A percentile compares a stretch with the other conserved stretches of the same genome.
Conservation (phyloP, 257 asterid species). For the Nemophila menziesii region DNA sequence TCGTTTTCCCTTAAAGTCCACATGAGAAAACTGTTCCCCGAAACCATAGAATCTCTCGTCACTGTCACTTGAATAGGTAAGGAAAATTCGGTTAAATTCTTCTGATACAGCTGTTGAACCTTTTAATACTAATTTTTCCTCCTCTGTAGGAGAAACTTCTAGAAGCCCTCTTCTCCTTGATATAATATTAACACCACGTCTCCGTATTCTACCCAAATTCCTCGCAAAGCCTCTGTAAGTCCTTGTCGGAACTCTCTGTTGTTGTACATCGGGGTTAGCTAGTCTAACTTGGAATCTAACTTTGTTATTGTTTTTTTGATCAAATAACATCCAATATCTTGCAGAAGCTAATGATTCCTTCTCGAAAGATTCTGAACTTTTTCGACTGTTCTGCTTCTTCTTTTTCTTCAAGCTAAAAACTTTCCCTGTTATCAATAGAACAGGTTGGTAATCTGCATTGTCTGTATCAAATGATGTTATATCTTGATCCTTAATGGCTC, state of each 20-base stretch:
- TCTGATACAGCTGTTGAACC: constrained; percentile 15
- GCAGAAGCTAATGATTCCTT: constrained; percentile 30
- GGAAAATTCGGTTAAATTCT: constrained; percentile 52
- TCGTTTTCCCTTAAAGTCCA: constrained; percentile 74
- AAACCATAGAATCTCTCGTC: constrained; percentile 74
- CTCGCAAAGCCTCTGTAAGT: constrained; percentile 33
- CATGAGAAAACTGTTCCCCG: constrained; percentile 89
- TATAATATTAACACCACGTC: constrained; percentile 31
- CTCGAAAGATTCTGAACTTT: constrained; percentile 15
- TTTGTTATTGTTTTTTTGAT: constrained; percentile 52
- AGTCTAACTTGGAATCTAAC: constrained; percentile 64
- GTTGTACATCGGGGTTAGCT: constrained; percentile 42
- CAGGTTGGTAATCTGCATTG: constrained; percentile 22
- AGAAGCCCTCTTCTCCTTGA: constrained; percentile 26
- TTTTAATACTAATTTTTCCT: constrained; percentile 38
- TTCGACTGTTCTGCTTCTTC: constrained; percentile 13
- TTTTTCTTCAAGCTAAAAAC: constrained; percentile 26
- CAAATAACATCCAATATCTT: constrained; percentile 65
- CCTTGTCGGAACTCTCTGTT: constrained; percentile 34
- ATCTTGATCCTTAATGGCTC: constrained; percentile 16
- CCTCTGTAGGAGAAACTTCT: constrained; percentile 38
- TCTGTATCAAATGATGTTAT: constrained; percentile 6
- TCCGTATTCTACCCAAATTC: constrained; percentile 33
- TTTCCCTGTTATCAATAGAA: constrained; percentile 53
- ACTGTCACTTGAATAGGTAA: constrained; percentile 68